Conservation (phyloP, 441 rosid species). For the Dalechampia spathulata region DNA sequence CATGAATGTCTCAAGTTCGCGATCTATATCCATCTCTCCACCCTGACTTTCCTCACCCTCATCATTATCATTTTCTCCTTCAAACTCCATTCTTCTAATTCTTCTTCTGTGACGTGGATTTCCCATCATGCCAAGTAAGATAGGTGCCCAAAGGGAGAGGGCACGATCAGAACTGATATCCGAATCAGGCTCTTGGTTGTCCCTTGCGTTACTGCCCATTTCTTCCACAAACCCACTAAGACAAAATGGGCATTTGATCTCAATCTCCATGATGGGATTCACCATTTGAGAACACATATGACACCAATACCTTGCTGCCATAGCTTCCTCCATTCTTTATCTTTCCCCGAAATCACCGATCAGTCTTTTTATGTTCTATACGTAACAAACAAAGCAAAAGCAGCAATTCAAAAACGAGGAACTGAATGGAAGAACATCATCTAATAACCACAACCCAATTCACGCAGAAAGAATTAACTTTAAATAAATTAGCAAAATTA, state of each 20-base stretch:
- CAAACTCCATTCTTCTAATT: constrained; percentile 40
- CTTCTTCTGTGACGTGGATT: constrained; percentile 49
- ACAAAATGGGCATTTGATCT: constrained; percentile 71
- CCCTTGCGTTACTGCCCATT: constrained; percentile 31
- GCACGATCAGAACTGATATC: constrained; percentile 68
- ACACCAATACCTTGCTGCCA: constrained; percentile 62
- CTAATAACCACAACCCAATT: no score
- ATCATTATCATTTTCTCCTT: constrained; percentile 46
- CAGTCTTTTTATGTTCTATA: constrained; percentile 21
- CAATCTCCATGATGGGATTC: constrained; percentile 48
- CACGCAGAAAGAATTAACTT: no score
- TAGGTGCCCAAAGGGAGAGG: constrained; percentile 75
- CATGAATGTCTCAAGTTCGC: constrained; percentile 53
- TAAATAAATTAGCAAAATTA: no score
- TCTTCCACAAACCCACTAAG: constrained; percentile 63
- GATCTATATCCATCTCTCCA: constrained; percentile 47
- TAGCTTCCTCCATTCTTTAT: constrained; percentile 54
- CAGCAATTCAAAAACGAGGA: no score
- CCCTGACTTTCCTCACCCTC: constrained; percentile 30
- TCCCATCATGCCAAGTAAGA: constrained; percentile 82
- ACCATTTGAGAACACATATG: constrained; percentile 54
- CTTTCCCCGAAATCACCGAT: constrained; percentile 12
- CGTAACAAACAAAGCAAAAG: constrained; percentile 4
- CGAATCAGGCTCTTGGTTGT: constrained; percentile 45
- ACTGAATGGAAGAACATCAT: no score